Base-by-base conservation (phyloP, 495 filamentous ascomycete species). In the Acidomyces sp. region DNA sequence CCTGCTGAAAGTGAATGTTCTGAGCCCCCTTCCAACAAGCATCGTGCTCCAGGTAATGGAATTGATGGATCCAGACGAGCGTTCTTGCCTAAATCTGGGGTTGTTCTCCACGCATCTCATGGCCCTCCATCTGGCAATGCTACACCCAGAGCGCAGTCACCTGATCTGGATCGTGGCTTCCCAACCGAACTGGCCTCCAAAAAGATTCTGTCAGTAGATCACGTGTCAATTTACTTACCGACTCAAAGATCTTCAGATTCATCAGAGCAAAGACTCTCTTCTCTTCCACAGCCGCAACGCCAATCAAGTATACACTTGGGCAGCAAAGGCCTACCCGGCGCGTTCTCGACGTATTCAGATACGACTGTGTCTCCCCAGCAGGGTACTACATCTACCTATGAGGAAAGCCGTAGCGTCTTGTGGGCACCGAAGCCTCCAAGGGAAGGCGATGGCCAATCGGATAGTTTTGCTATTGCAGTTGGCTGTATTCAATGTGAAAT, bases 291-390 rank as follows among this genome's bases (percentile, higher is more conserved):
- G n/a, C n/a, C n/a, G n/a, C n/a, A n/a, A n/a, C n/a, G n/a, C n/a
- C n/a, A n/a, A n/a, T n/a, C n/a, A n/a, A n/a, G n/a, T n/a, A n/a
- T n/a, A n/a, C n/a, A n/a, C n/a, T n/a, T n/a, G n/a, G n/a, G n/a
- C n/a, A n/a, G n/a, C n/a, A n/a, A n/a, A n/a, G 42, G 46, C 20
- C 55, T 61, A 39, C 57, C 57, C 16, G 61, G 61, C 0, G 54
- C 60, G 0, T 64, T 64, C 43, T 64, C 61, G 0, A 37, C 42
- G 18, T 62, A 64, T 36, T 53, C 59, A 6, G 46, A 54, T 6
- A 21, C 21, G 10, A 25, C 46, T 3, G 24, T 33, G 16, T 46
- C 45, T 9, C 16, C 46, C 41, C 12, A 24, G 17, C 16, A 15
- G 26, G 15, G n/a, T 7, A 17, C 44, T 1, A 17, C 18, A 15